Percentiles rank a stretch among this genome's conserved stretches.
phyloP scores from a whole-genome alignment of 1,139 yeast species.

The Geotrichum europaeum region DNA sequence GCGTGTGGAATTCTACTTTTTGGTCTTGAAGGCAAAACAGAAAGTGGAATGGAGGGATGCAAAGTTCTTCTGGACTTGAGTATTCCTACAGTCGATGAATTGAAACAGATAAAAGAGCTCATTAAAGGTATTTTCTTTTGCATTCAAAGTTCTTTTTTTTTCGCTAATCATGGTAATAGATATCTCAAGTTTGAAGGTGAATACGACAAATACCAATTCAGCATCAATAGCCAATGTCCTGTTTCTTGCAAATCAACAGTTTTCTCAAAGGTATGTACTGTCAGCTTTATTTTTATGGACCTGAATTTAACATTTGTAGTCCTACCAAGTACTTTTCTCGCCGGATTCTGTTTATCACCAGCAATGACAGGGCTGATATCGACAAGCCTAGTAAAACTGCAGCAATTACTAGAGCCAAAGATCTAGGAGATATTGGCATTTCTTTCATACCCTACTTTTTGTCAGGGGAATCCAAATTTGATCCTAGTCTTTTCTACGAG shows the following conservation, averaged over 20 bases:
- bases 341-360: constrained; percentile 51
- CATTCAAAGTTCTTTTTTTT: not conserved
- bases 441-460: constrained; percentile 9
- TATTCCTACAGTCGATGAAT: constrained; percentile 29
- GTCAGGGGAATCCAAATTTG: constrained; percentile 8
- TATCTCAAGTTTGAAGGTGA: not conserved
- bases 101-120: constrained; percentile 27
- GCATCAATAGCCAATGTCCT: constrained; percentile 27
- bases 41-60: constrained; percentile 20
- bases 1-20: constrained; percentile 34
- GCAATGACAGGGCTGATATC: constrained; percentile 49
- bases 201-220: constrained; percentile 3
- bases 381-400: constrained; percentile 35
- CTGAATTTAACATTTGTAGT: constrained; percentile 4
- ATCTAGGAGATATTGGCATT: constrained; percentile 29
- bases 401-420: constrained; percentile 55
- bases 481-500: constrained; percentile 11
- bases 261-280: constrained; percentile 18
- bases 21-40: constrained; percentile 24
- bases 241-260: constrained; percentile 28
- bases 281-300: constrained; percentile 6
- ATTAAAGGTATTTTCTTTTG: constrained; percentile 22
- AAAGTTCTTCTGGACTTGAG: constrained; percentile 29
- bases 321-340: constrained; percentile 25
- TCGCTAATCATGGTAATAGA: not conserved